Evolutionary conservation across 345 rosid species (phyloP).

Genomic region (Odontarrhena argentea): DNA sequence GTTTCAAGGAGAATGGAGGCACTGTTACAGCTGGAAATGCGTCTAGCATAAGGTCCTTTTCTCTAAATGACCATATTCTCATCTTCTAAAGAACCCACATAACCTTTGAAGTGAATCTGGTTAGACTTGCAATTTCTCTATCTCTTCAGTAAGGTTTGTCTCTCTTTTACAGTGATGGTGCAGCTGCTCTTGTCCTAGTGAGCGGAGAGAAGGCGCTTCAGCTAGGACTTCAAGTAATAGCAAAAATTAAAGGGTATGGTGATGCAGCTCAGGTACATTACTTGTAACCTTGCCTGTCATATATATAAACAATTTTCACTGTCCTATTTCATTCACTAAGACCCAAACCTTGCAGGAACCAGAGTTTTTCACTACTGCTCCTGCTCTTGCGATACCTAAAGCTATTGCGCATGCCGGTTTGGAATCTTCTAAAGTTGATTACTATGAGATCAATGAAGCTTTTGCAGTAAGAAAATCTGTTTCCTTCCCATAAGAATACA

Average conservation of each 20-base stretch:
- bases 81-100: neutral
- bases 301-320: neutral
- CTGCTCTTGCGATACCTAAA: conserved; percentile 95
- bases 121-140: conserved; percentile 10
- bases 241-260: conserved; percentile 79
- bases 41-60: conserved; percentile 83
- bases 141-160: neutral
- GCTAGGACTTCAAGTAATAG: conserved; percentile 83
- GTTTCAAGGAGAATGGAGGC: conserved; percentile 93
- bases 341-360: conserved; percentile 66
- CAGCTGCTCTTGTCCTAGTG: conserved; percentile 90
- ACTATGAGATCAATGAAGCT: conserved; percentile 96
- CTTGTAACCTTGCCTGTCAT: neutral
- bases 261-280: conserved; percentile 91
- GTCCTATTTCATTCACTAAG: conserved; percentile 16
- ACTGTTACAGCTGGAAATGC: conserved; percentile 98
- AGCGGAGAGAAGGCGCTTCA: conserved; percentile 79
- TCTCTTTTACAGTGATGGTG: conserved; percentile 77
- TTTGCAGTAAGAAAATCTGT: conserved; percentile 65
- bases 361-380: conserved; percentile 91
- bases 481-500: conserved; percentile 6
- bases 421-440: conserved; percentile 86
- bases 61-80: conserved; percentile 3
- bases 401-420: conserved; percentile 80
- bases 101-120: conserved; percentile 15